Evolutionary conservation across 306 rosid genomes (phyloP).

Genomic region (Gastrolobium bilobum): DNA sequence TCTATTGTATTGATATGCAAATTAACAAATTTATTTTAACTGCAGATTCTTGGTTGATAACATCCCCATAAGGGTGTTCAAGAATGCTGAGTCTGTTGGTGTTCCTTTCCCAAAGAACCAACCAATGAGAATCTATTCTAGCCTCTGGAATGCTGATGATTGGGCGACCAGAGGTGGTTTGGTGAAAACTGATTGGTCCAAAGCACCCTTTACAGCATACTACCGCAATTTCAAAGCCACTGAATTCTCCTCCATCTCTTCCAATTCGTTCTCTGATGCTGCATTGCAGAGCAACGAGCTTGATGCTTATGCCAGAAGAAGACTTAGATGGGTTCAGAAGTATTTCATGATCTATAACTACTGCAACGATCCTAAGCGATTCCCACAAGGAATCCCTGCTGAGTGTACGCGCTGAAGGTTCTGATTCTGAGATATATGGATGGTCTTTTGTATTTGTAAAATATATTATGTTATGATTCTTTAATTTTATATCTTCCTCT

Average conservation of each 20-base stretch:
- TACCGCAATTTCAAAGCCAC: constrained; percentile 77
- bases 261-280: constrained; percentile 54
- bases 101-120: constrained; percentile 86
- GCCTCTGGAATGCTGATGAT: constrained; percentile 85
- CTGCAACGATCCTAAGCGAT: constrained; percentile 78
- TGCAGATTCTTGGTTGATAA: constrained; percentile 82
- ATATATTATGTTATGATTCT: constrained; percentile 42
- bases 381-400: constrained; percentile 73
- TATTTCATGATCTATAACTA: constrained; percentile 92
- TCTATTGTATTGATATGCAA: neutral
- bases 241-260: constrained; percentile 41
- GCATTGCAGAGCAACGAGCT: constrained; percentile 65
- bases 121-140: constrained; percentile 77
- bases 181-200: constrained; percentile 86
- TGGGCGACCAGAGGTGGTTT: constrained; percentile 94
- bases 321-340: constrained; percentile 88
- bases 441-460: neutral
- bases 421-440: neutral
- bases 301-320: constrained; percentile 74
- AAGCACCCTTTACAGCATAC: constrained; percentile 86
- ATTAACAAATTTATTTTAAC: neutral
- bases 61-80: constrained; percentile 80
- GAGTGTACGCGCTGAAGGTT: constrained; percentile 66
- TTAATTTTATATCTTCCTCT: constrained; percentile 29
- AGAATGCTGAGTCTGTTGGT: constrained; percentile 67